Conservation (phyloP, 2,329 filamentous ascomycete species). For the Xylariaceae sp. region DNA sequence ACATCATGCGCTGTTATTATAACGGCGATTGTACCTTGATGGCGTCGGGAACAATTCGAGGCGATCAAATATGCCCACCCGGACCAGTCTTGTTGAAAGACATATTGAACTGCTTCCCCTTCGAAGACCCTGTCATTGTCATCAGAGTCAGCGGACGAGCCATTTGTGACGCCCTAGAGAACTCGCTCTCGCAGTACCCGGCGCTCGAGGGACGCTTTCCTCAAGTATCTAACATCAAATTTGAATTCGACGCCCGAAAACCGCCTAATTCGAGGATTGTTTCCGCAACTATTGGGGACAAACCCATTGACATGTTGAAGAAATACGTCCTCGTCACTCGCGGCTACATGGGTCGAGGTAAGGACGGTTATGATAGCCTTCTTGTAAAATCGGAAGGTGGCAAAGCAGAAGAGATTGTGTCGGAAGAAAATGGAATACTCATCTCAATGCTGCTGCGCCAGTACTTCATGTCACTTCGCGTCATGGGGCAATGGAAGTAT, state of each 20-base stretch:
- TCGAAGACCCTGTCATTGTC: constrained; percentile 85
- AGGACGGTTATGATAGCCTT: constrained; percentile 78
- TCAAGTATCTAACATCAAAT: constrained; percentile 80
- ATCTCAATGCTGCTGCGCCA: constrained; percentile 85
- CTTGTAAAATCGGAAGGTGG: constrained; percentile 76
- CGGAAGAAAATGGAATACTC: constrained; percentile 82
- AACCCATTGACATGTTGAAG: constrained; percentile 59
- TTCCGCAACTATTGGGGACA: constrained; percentile 58
- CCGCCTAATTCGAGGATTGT: constrained; percentile 62
- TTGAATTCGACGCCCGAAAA: constrained; percentile 65
- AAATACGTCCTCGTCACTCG: constrained; percentile 75
- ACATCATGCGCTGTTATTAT: constrained; percentile 85
- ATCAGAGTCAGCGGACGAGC: constrained; percentile 69
- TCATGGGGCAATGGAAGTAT: constrained; percentile 75
- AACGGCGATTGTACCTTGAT: constrained; percentile 78
- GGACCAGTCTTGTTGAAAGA: constrained; percentile 76
- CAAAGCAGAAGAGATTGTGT: constrained; percentile 71
- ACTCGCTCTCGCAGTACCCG: constrained; percentile 76
- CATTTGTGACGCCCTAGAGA: constrained; percentile 78
- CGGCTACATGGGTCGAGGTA: constrained; percentile 86
- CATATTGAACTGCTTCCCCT: constrained; percentile 86
- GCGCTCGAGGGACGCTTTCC: constrained; percentile 82
- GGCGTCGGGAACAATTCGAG: constrained; percentile 81
- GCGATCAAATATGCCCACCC: constrained; percentile 84
- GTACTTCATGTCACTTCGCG: constrained; percentile 84